A percentile compares a stretch with the other conserved stretches of the same genome.
Evolutionary conservation across 371 early-diverging fungal species (phyloP).

Genomic region (Apophysomyces sp.): DNA sequence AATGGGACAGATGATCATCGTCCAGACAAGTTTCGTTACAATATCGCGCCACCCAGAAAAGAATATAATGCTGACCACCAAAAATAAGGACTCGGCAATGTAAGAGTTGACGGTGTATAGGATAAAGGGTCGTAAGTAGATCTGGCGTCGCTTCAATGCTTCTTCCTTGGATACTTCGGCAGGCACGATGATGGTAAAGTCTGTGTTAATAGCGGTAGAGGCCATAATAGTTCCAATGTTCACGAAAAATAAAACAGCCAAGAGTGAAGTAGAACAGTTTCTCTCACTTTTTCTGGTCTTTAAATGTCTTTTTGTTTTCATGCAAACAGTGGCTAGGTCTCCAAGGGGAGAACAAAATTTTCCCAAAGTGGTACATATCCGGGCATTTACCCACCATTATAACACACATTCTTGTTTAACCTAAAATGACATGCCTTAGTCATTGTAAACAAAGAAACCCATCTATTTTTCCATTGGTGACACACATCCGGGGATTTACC

Average conservation of each 20-base stretch:
- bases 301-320: too few species aligned
- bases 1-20: constrained; percentile 13
- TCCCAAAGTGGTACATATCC: too few species aligned
- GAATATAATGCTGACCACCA: constrained; percentile 4
- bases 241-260: not conserved
- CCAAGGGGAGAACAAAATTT: too few species aligned
- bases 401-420: too few species aligned
- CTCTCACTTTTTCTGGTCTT: too few species aligned
- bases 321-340: too few species aligned
- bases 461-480: too few species aligned
- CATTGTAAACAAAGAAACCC: too few species aligned
- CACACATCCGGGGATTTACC: too few species aligned
- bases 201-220: not conserved
- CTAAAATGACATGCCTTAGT: too few species aligned
- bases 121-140: constrained; percentile 9
- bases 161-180: constrained; percentile 7
- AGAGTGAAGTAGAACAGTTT: too few species aligned
- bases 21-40: constrained; percentile 5
- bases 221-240: not conserved
- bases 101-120: constrained; percentile 9
- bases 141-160: constrained; percentile 4
- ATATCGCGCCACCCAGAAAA: constrained; percentile 8
- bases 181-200: constrained; percentile 6
- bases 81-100: not conserved
- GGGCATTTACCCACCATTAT: too few species aligned